phyloP scores from a whole-genome alignment of 2,329 filamentous ascomycete species.

The Fusarium solani-melongenae region DNA sequence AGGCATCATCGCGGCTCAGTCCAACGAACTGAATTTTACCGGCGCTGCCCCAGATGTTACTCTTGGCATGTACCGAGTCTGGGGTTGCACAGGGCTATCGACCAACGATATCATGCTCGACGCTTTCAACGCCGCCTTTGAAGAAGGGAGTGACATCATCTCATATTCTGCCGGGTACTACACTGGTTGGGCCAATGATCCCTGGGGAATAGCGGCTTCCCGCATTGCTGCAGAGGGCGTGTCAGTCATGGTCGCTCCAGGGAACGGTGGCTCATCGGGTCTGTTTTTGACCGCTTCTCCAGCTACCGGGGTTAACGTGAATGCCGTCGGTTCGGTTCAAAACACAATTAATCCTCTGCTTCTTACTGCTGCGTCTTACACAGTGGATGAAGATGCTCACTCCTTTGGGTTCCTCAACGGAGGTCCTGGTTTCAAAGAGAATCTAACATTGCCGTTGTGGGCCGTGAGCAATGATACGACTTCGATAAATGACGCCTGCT shows the following conservation, averaged over 20 bases:
- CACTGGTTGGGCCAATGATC: background rate
- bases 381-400: background rate
- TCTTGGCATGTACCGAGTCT: conserved; percentile 60
- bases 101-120: conserved; percentile 65
- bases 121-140: conserved; percentile 66
- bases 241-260: background rate
- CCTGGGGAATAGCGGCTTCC: background rate
- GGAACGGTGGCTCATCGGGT: background rate
- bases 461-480: background rate
- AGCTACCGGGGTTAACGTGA: background rate
- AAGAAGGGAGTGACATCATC: conserved; percentile 65
- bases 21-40: conserved; percentile 60
- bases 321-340: background rate
- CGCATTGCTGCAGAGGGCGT: background rate
- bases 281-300: background rate
- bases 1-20: conserved; percentile 61
- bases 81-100: background rate
- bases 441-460: background rate
- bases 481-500: background rate
- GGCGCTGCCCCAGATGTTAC: conserved; percentile 65
- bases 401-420: background rate
- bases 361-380: background rate
- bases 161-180: conserved; percentile 58
- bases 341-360: background rate
- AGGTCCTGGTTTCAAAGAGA: background rate